These are phyloP conservation scores for Vanrija sp. DNA, from an alignment of 1,284 basidiomycete species.

Conservation along the genomic window DNA sequence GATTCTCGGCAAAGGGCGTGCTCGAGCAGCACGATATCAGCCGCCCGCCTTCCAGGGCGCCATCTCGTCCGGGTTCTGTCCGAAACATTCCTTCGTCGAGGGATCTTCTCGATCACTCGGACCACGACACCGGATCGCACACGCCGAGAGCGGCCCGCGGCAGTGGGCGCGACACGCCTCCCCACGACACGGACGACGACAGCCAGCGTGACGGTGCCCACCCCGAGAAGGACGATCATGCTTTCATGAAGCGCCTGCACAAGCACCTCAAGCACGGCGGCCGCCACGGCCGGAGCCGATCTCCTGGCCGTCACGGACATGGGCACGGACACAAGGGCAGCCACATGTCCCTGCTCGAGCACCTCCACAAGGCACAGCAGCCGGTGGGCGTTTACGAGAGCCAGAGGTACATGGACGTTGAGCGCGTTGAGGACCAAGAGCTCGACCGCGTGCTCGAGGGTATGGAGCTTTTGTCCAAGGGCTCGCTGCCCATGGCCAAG, in stretches of 20 bases:
- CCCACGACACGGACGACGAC: background rate
- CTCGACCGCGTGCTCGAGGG: slow-evolving; percentile 55
- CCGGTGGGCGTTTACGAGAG: slow-evolving; percentile 78
- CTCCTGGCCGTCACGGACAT: background rate
- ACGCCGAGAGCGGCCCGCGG: too few relatives aligned
- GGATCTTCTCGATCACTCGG: too few relatives aligned
- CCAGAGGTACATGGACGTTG: slow-evolving; percentile 70
- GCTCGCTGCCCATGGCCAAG: slow-evolving; percentile 56
- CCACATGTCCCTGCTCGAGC: slow-evolving; percentile 38
- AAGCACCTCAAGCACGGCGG: background rate
- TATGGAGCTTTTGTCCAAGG: slow-evolving; percentile 57
- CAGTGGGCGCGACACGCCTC: too few relatives aligned
- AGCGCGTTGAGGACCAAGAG: slow-evolving; percentile 52
- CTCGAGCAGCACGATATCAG: background rate
- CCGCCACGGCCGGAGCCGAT: background rate
- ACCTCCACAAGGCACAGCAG: slow-evolving; percentile 50
- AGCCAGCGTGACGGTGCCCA: background rate
- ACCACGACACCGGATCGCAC: too few relatives aligned
- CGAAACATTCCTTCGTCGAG: too few relatives aligned
- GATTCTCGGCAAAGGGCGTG: slow-evolving; percentile 21
- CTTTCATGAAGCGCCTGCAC: background rate
- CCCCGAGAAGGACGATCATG: background rate
- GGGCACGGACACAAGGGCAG: slow-evolving; percentile 20
- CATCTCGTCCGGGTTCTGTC: slow-evolving; percentile 15
- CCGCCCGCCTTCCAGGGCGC: background rate